These are phyloP conservation scores for Alternaria brassicicola DNA, from an alignment of 2,329 filamentous ascomycete species.

Conservation along the genomic window DNA sequence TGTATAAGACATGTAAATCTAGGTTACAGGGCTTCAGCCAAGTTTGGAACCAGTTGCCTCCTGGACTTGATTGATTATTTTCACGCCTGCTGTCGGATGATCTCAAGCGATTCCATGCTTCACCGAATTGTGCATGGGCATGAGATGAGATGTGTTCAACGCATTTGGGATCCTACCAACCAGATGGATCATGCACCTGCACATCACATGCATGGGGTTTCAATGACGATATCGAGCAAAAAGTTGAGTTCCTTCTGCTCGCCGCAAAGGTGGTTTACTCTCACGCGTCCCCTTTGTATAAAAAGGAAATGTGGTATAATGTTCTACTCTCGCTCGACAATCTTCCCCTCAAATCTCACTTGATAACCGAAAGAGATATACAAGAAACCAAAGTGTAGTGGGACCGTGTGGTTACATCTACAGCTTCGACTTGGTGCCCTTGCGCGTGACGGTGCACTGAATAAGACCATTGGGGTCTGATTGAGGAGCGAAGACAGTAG, in stretches of 20 bases:
- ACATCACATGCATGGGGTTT: background rate
- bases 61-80: background rate
- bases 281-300: constrained; percentile 15
- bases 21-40: background rate
- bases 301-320: constrained; percentile 33
- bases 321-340: constrained; percentile 33
- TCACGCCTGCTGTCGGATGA: background rate
- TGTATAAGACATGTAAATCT: constrained; percentile 2
- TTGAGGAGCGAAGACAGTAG: constrained; percentile 94
- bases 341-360: constrained; percentile 15
- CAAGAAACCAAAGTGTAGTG: constrained; percentile 18
- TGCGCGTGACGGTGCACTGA: constrained; percentile 82
- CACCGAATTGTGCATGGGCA: background rate
- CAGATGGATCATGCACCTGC: background rate
- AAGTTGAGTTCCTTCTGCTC: constrained; percentile 1
- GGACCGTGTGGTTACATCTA: constrained; percentile 33
- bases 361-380: constrained; percentile 22
- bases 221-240: background rate
- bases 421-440: constrained; percentile 53
- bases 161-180: background rate
- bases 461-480: constrained; percentile 94
- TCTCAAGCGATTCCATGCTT: background rate
- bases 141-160: background rate
- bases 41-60: background rate
- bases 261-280: constrained; percentile 19